Evolutionary conservation across 1,284 basidiomycete genomes (phyloP).

Genomic region (Chiua sp.): DNA sequence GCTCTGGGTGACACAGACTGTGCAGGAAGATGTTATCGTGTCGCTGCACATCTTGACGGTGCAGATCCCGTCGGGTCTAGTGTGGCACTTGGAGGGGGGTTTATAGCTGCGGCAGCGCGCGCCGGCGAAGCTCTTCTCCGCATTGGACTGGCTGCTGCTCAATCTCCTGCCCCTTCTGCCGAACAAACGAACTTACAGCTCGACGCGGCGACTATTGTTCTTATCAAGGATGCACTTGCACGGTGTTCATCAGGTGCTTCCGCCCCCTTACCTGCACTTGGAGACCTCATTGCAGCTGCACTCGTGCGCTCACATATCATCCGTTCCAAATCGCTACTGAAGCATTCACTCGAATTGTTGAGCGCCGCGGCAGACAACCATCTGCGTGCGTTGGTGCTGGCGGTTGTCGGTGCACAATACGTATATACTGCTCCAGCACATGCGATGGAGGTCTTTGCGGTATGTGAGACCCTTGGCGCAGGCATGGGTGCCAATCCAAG

Average conservation of each 20-base stretch:
- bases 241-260: conserved; percentile 31
- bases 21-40: conserved; percentile 64
- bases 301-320: conserved; percentile 29
- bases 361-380: conserved; percentile 70
- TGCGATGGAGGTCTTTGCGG: conserved; percentile 64
- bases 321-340: conserved; percentile 60
- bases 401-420: conserved; percentile 71
- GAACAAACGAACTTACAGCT: conserved; percentile 16
- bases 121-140: conserved; percentile 64
- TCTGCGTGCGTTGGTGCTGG: conserved; percentile 67
- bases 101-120: conserved; percentile 60
- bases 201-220: conserved; percentile 19
- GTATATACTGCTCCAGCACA: conserved; percentile 70
- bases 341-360: conserved; percentile 60
- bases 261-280: conserved; percentile 31
- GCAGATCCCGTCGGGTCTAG: conserved; percentile 28
- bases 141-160: conserved; percentile 48
- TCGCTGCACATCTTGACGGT: conserved; percentile 54
- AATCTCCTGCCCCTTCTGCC: not conserved
- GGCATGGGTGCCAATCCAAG: conserved; percentile 60
- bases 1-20: conserved; percentile 51
- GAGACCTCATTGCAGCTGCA: conserved; percentile 36
- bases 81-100: conserved; percentile 43
- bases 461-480: conserved; percentile 69
- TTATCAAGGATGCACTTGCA: conserved; percentile 34